Base-by-base conservation (phyloP, 495 filamentous ascomycete genomes). In the Penicillium goetzii region DNA sequence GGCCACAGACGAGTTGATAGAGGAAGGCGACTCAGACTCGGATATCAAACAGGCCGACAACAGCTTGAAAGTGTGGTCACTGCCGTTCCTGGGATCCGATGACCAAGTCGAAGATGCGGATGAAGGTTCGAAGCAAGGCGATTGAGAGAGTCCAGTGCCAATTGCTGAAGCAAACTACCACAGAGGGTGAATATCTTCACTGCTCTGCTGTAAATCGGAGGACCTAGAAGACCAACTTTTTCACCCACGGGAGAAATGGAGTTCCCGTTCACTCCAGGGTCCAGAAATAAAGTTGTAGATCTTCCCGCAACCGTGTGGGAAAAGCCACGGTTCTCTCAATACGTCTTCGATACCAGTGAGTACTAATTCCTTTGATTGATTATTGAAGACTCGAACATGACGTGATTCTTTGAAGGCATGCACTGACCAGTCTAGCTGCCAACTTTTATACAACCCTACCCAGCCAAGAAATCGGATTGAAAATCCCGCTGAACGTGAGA, bases 11-110 rank as follows among this genome's bases (percentile, higher is more conserved):
- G 54, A 28, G 50, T 72, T 28, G 55, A n/a, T 38, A 12, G 64
- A 66, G 38, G 59, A 68, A 26, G 15, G 49, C 36, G 28, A 63
- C 21, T n/a, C 43, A 5, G 50, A 56, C 28, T 38, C 47, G 21
- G 47, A 36, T 32, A 19, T 26, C 21, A 47, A 26, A 17, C 52
- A n/a, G 45, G 26, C 55, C 32, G 88, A 91, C 58, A 88, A 85
- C 36, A 88, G 81, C 56, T 69, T 92, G 57, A 90, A 88, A 64
- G 76, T 92, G 28, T 92, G 89, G 89, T 76, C 73, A 12, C 69
- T 82, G 71, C 75, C 76, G 28, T 74, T 69, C 34, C 36, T 74
- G 19, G 38, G 56, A 6, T 52, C 55, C 17, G 33, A 26, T 15
- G 34, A 19, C 6, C 19, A 34, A 14, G n/a, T 12, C 23, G 10